phyloP scores from a whole-genome alignment of 2,329 filamentous ascomycete genomes.

The Fusarium robinianum region DNA sequence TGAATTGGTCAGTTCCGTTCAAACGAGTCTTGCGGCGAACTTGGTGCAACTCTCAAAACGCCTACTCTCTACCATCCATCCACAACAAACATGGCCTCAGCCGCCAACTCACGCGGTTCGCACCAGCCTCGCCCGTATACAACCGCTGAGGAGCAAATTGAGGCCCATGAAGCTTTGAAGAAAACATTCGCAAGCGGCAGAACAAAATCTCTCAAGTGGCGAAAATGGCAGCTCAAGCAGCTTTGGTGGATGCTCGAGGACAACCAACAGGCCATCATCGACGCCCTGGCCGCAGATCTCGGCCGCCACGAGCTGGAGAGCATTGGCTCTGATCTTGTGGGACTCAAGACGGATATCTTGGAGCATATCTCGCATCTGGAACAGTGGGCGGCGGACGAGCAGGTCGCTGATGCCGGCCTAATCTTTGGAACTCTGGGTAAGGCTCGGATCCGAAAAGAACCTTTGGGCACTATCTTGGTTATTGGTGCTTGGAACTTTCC shows the following conservation, averaged over 20 bases:
- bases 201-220: constrained; percentile 45
- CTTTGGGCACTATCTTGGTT: constrained; percentile 49
- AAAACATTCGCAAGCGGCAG: constrained; percentile 22
- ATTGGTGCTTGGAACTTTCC: constrained; percentile 55
- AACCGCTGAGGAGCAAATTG: too few relatives aligned
- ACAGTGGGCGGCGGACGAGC: constrained; percentile 45
- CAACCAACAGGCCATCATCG: constrained; percentile 41
- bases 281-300: constrained; percentile 43
- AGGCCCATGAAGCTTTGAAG: too few relatives aligned
- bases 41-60: too few relatives aligned
- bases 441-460: constrained; percentile 48
- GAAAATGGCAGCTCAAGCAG: constrained; percentile 48
- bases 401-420: constrained; percentile 34
- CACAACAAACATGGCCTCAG: too few relatives aligned
- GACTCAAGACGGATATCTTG: constrained; percentile 43
- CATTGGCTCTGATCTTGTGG: constrained; percentile 38
- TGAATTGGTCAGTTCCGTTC: too few relatives aligned
- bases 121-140: too few relatives aligned
- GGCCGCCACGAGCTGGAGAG: constrained; percentile 43
- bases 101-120: too few relatives aligned
- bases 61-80: too few relatives aligned
- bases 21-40: too few relatives aligned
- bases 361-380: constrained; percentile 46
- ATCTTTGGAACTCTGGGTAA: constrained; percentile 38
- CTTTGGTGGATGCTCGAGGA: constrained; percentile 49